Base-by-base conservation (phyloP, 768 basidiomycete species). In the Calocybe cyanea region DNA sequence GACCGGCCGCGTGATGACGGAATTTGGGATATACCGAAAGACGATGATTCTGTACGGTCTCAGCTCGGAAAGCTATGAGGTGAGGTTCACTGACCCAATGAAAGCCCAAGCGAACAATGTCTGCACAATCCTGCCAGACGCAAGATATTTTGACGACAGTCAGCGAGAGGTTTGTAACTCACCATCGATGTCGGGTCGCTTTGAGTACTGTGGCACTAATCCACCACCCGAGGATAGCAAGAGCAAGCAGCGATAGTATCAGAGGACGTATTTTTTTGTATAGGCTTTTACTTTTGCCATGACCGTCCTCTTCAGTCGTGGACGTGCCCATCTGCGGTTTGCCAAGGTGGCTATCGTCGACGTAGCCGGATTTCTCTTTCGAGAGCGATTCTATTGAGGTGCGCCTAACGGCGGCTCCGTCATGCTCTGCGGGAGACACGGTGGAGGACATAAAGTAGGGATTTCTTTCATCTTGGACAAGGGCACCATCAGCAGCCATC, bases 71-170 rank as follows among this genome's bases (percentile, higher is more conserved):
- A 32, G n/a, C n/a, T n/a, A 8, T 32, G 31, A 32, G n/a, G 9
- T 21, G 2, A 35, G 43, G n/a, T n/a, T n/a, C 10, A 69, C 81
- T 56, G 54, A 85, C 85, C 78, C 52, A 52, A 92, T 70, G 68
- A 92, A 89, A 43, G 80, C 78, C 89, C 91, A 93, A 2, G 89
- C 86, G 55, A 85, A 86, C 30, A 91, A 33, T 0, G 87, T 85
- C 63, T 90, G 87, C 7, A 85, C 83, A 50, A 91, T 76, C 87
- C 86, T 87, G 43, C 7, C 31, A 21, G 15, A 30, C 20, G 41
- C 35, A 46, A 23, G 55, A 35, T 52, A 35, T 34, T 40, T 21
- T 48, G 41, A 21, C 41, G 36, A 18, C 40, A 38, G 30, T 21
- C 14, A 19, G 21, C 18, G 50, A 46, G 50, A 43, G n/a, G 23